These are phyloP conservation scores for Enteropsectra breve DNA, from an alignment of 371 early-diverging fungal genomes.

Conservation along the genomic window DNA sequence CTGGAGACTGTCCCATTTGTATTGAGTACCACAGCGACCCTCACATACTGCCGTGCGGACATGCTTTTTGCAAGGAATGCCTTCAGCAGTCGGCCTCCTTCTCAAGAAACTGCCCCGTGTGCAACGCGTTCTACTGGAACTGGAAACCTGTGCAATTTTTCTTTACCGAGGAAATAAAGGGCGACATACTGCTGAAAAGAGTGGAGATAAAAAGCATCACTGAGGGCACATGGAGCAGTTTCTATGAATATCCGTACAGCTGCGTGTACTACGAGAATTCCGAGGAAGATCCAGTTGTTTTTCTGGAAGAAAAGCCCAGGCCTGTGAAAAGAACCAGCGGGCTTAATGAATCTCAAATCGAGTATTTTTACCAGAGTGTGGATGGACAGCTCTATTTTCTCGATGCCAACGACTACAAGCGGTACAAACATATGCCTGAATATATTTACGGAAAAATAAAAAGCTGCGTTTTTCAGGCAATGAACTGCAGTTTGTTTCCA, in stretches of 20 bases:
- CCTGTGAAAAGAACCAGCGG: neutral
- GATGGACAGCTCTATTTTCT: slow-evolving; percentile 19
- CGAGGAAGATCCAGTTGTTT: neutral
- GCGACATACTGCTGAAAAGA: neutral
- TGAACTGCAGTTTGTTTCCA: neutral
- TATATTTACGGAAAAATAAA: slow-evolving; percentile 12
- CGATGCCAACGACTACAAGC: neutral
- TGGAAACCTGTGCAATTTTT: slow-evolving; percentile 7
- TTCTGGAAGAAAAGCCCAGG: neutral
- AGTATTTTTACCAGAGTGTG: slow-evolving; percentile 15
- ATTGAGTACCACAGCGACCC: slow-evolving; percentile 6
- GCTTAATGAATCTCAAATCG: neutral
- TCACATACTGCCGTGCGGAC: slow-evolving; percentile 1
- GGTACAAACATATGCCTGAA: neutral
- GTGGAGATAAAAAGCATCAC: neutral
- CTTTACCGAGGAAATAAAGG: slow-evolving; percentile 7
- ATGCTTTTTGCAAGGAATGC: neutral
- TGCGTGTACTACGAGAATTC: neutral
- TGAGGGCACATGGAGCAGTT: neutral
- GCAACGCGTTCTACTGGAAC: neutral
- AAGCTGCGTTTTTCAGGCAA: neutral
- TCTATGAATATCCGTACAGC: slow-evolving; percentile 8
- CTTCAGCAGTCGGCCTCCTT: neutral
- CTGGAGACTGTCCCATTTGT: slow-evolving; percentile 12
- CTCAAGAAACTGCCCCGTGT: slow-evolving; percentile 4